Conservation (phyloP, 345 rosid species). For the Eucalyptus marginata region DNA sequence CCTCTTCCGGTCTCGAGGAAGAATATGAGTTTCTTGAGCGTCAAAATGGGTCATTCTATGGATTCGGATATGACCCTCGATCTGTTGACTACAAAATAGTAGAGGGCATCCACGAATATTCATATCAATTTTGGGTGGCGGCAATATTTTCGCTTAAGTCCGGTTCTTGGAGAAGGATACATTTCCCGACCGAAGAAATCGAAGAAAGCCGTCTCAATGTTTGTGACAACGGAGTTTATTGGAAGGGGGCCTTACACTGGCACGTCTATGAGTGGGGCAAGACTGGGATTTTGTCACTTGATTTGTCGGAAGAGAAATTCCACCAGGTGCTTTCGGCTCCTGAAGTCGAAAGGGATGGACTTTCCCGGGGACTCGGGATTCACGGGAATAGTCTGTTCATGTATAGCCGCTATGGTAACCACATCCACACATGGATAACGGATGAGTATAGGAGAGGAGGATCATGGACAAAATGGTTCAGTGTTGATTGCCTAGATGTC, state of each 20-base stretch:
- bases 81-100: too few relatives aligned
- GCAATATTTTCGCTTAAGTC: too few relatives aligned
- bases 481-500: not conserved
- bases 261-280: not conserved
- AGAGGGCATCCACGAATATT: too few relatives aligned
- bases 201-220: too few relatives aligned
- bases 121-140: too few relatives aligned
- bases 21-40: too few relatives aligned
- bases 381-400: not conserved
- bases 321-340: not conserved
- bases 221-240: too few relatives aligned
- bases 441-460: not conserved
- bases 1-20: not conserved
- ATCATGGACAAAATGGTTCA: not conserved
- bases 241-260: too few relatives aligned
- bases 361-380: not conserved
- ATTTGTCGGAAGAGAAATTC: not conserved
- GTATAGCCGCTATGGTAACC: not conserved
- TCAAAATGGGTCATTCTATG: not conserved
- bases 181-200: too few relatives aligned
- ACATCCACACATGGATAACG: not conserved
- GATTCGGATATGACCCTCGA: not conserved
- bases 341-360: not conserved
- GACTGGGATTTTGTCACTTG: not conserved
- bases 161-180: too few relatives aligned